Conservation (phyloP, 345 rosid species). For the Linum tenue region DNA sequence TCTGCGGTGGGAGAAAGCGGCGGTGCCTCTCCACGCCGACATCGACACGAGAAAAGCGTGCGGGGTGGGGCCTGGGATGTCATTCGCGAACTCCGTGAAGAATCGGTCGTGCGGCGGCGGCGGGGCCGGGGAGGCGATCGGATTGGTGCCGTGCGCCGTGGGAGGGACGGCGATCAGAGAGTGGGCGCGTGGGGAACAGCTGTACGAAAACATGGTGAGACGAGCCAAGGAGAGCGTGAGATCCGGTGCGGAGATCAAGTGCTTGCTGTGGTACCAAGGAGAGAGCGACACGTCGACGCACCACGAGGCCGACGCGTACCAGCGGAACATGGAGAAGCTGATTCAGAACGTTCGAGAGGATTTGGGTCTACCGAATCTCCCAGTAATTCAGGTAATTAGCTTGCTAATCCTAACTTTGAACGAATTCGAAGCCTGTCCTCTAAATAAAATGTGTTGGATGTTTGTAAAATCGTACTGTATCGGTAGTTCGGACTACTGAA, state of each 20-base stretch:
- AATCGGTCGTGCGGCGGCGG: not conserved
- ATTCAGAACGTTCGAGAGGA: slow-evolving; percentile 52
- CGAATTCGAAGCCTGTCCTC: no score
- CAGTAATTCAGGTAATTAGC: slow-evolving; percentile 52
- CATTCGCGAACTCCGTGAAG: slow-evolving; percentile 55
- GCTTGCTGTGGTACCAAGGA: slow-evolving; percentile 86
- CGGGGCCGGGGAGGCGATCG: slow-evolving; percentile 19
- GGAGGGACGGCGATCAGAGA: slow-evolving; percentile 82
- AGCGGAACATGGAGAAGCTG: slow-evolving; percentile 46
- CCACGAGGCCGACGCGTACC: slow-evolving; percentile 55
- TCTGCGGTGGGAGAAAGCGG: slow-evolving; percentile 62
- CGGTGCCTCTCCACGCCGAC: slow-evolving; percentile 72
- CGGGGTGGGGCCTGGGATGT: slow-evolving; percentile 89
- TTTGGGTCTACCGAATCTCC: slow-evolving; percentile 60
- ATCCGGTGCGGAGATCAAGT: slow-evolving; percentile 56
- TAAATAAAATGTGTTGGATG: no score
- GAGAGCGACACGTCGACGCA: slow-evolving; percentile 59
- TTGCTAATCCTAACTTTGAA: no score
- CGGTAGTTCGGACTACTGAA: no score
- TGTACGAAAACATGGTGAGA: slow-evolving; percentile 66
- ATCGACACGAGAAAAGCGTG: slow-evolving; percentile 59
- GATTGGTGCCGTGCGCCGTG: slow-evolving; percentile 75
- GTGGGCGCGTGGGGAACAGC: slow-evolving; percentile 63
- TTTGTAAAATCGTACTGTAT: no score
- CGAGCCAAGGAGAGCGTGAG: slow-evolving; percentile 51